Evolutionary conservation across 495 filamentous ascomycete species (phyloP), one percentile per base, ranked within the genome.

Genomic region (Aspergillus cristatus): DNA sequence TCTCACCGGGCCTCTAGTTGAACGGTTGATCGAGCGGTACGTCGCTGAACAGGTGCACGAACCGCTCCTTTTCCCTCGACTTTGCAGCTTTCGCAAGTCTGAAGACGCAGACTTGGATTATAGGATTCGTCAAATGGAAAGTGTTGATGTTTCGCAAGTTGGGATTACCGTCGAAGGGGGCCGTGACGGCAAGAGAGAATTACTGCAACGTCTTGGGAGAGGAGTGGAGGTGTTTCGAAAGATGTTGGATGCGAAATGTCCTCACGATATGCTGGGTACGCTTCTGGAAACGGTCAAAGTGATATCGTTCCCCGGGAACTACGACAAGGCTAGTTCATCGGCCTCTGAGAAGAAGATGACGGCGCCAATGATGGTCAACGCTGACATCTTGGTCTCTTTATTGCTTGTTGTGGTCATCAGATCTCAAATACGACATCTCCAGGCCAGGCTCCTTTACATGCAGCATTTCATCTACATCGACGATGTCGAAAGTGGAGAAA

Each of bases 401-500:
- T 71, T 99, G 13, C 69, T 99, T 13, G 74, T 94, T 37, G 86
- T 99, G 15, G 86, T 97, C 14, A 97, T 99, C 37, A 75, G 94
- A 46, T 84, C 88, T 26, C 84, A 94, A 48, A 78, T 94, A 11
- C 79, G 84, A 33, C 80, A 94, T 63, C 71, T 97, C 15, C 84
- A 94, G 48, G 88, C 93, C 14, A 73, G 90, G 12, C 56, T 97
- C 30, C 65, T 83, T 20, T 97, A 96, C 54, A 94, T 99, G 78
- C 82, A 87, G 37, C 82, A 91, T 41, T 99, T 95, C 47, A 86
- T 94, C 50, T 97, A 94, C 55, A 84, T 91, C 26, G 90, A 96
- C 44, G 93, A 97, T 67, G 88, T 97, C 10, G 93, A 99, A 38
- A 90, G 79, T 51, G 93, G 93, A 22, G 93, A 99, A 63, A 83